Conservation (phyloP, 331 rosid species). For the Malus hybrid region DNA sequence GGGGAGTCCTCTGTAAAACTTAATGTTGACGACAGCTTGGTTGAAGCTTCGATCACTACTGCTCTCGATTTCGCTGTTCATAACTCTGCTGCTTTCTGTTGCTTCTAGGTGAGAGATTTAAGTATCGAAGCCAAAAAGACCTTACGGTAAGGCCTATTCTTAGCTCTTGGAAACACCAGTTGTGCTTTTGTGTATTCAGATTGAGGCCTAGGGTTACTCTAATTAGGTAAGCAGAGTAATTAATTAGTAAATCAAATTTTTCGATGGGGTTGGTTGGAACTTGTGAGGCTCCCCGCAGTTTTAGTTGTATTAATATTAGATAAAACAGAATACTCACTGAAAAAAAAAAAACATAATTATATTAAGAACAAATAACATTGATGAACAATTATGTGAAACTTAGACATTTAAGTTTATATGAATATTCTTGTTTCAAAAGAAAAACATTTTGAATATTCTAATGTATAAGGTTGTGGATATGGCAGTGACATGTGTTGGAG, state of each 20-base stretch:
- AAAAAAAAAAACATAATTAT: no score
- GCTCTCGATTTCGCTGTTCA: neutral
- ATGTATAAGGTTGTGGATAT: neutral
- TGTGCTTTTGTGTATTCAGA: neutral
- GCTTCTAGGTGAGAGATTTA: neutral
- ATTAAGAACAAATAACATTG: no score
- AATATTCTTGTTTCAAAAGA: neutral
- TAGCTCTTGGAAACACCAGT: neutral
- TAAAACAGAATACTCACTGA: no score
- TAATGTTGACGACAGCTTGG: neutral
- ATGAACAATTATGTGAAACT: neutral
- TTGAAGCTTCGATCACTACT: neutral
- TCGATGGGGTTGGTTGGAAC: neutral
- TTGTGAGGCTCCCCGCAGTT: neutral
- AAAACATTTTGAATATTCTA: no score
- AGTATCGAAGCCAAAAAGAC: neutral
- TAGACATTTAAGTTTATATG: neutral
- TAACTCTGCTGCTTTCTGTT: neutral
- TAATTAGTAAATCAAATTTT: neutral
- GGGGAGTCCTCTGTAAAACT: neutral
- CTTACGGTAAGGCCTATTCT: neutral
- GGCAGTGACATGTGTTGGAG: neutral
- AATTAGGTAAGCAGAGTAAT: neutral
- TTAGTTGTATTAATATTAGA: no score
- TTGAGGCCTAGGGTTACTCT: neutral